Evolutionary conservation across 805 yeast species (phyloP).

Genomic region (Ogataea ganodermae): DNA sequence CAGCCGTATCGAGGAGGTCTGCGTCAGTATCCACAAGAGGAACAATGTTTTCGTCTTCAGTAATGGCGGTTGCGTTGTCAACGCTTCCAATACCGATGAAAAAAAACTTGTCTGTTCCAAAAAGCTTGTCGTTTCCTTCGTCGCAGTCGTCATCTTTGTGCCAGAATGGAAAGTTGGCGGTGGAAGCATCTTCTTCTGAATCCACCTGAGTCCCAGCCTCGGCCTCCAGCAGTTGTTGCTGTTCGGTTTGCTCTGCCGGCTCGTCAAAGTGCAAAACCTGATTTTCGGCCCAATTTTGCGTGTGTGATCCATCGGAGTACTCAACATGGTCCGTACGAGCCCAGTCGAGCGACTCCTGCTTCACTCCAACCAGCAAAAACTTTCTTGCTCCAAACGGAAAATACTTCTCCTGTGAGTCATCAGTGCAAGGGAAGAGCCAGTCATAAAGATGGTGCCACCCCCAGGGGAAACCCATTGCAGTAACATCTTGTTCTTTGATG

Average conservation of each 20-base stretch:
- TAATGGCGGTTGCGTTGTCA: conserved; percentile 5
- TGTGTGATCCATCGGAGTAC: neutral
- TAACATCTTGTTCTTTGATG: conserved; percentile 31
- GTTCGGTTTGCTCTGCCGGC: neutral
- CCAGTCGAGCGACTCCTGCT: conserved; percentile 14
- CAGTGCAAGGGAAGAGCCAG: conserved; percentile 11
- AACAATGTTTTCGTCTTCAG: neutral
- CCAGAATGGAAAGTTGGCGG: conserved; percentile 17
- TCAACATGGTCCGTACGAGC: neutral
- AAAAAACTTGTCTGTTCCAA: conserved; percentile 29
- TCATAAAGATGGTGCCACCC: conserved; percentile 25
- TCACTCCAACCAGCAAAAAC: conserved; percentile 28
- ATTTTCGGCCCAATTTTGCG: conserved; percentile 8
- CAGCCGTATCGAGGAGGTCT: neutral
- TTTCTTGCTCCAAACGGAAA: conserved; percentile 33
- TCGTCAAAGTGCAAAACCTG: conserved; percentile 4
- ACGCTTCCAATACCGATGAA: conserved; percentile 33
- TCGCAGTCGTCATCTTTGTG: conserved; percentile 21
- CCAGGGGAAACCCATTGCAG: conserved; percentile 32
- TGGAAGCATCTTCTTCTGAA: conserved; percentile 3
- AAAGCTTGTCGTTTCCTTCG: conserved; percentile 20
- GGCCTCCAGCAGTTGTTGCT: neutral
- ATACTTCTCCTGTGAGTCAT: conserved; percentile 12
- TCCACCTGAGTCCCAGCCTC: neutral
- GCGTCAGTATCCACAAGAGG: neutral